phyloP scores from a whole-genome alignment of 2,329 filamentous ascomycete species.

The Cytospora leucostoma region DNA sequence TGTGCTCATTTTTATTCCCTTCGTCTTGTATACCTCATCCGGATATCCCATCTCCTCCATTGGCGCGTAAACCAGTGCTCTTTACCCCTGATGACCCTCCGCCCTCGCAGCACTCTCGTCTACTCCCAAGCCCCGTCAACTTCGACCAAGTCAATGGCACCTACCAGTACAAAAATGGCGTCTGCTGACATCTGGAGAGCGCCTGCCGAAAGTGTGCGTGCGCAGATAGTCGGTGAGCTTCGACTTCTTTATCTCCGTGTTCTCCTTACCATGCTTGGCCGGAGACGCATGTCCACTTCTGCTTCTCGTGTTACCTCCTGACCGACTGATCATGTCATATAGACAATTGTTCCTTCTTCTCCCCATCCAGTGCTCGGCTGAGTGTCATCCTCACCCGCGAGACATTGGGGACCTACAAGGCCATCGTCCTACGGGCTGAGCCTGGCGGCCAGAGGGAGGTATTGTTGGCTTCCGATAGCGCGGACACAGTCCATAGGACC shows the following conservation, averaged over 20 bases:
- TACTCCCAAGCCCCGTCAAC: conserved; percentile 9
- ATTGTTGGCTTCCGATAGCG: conserved; percentile 36
- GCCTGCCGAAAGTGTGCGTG: conserved; percentile 11
- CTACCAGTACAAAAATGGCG: conserved; percentile 1
- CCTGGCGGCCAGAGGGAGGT: conserved; percentile 34
- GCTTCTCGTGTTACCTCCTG: background rate
- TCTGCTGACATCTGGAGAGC: conserved; percentile 12
- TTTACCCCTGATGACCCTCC: conserved; percentile 22
- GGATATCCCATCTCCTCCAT: background rate
- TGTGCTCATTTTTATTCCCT: conserved; percentile 18
- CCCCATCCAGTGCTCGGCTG: conserved; percentile 26
- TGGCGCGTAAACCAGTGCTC: background rate
- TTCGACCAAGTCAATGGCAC: conserved; percentile 7
- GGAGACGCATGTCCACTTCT: conserved; percentile 4
- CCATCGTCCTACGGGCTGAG: conserved; percentile 31
- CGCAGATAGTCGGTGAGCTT: conserved; percentile 23
- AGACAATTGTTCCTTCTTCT: conserved; percentile 38
- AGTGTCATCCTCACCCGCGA: conserved; percentile 34
- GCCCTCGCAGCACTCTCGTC: conserved; percentile 8
- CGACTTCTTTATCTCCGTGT: background rate
- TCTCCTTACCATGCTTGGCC: background rate
- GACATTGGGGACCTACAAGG: conserved; percentile 32
- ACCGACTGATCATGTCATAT: background rate
- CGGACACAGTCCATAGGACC: conserved; percentile 36
- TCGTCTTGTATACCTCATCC: background rate